phyloP scores from a whole-genome alignment of 805 yeast species.

The Pichia ethanolica region DNA sequence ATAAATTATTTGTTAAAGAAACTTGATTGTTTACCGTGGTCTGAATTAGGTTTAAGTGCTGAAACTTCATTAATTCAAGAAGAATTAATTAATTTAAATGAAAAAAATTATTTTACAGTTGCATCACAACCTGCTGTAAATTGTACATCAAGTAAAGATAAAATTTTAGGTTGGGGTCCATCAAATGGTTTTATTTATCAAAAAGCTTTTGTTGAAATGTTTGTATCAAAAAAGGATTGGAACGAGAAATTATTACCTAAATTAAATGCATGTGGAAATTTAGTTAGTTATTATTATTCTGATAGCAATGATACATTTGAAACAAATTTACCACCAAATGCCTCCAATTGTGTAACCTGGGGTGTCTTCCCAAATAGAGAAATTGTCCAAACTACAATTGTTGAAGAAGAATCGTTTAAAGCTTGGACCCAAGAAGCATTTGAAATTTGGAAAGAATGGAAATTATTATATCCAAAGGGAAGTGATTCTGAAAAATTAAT shows the following conservation, averaged over 20 bases:
- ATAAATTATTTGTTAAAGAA: conserved; percentile 66
- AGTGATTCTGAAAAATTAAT: conserved; percentile 55
- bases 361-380: conserved; percentile 92
- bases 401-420: conserved; percentile 84
- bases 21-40: conserved; percentile 83
- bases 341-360: conserved; percentile 91
- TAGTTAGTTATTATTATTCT: conserved; percentile 68
- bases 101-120: conserved; percentile 70
- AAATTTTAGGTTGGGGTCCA: conserved; percentile 97
- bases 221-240: conserved; percentile 73
- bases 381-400: conserved; percentile 83
- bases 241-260: conserved; percentile 42
- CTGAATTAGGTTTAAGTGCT: conserved; percentile 74
- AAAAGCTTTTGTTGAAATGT: conserved; percentile 88
- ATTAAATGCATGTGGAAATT: conserved; percentile 38
- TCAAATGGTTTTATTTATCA: conserved; percentile 81
- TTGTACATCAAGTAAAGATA: conserved; percentile 70
- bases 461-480: conserved; percentile 58
- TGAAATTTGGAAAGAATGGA: conserved; percentile 89
- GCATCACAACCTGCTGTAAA: conserved; percentile 96
- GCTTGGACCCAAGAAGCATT: conserved; percentile 98
- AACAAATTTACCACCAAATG: conserved; percentile 48
- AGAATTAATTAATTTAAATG: conserved; percentile 72
- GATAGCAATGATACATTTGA: conserved; percentile 50
- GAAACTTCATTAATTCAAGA: conserved; percentile 93